Conservation (phyloP, 2,329 filamentous ascomycete species). For the Diaporthe australafricana region DNA sequence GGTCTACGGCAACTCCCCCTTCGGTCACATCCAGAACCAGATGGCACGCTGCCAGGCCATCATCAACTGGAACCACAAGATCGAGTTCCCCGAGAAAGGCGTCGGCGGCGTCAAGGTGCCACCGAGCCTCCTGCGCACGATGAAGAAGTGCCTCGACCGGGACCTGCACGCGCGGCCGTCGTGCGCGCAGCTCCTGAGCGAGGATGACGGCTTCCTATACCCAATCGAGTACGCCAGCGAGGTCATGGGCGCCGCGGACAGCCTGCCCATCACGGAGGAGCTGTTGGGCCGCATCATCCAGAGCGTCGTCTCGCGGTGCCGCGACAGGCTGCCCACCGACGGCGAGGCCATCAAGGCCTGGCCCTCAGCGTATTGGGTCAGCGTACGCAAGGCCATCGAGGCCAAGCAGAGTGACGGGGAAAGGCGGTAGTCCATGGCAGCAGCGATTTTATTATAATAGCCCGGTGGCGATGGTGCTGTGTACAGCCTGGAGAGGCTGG, state of each 20-base stretch:
- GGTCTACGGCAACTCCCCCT: constrained; percentile 96
- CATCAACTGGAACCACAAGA: constrained; percentile 79
- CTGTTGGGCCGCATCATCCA: constrained; percentile 71
- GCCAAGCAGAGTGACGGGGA: constrained; percentile 41
- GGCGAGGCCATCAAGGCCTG: constrained; percentile 66
- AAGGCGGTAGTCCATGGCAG: constrained; percentile 7
- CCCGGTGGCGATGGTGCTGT: neutral
- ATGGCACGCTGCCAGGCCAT: constrained; percentile 90
- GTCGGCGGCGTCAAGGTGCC: constrained; percentile 74
- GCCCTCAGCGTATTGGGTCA: constrained; percentile 72
- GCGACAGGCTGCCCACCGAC: constrained; percentile 69
- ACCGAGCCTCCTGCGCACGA: constrained; percentile 67
- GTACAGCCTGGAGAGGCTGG: neutral
- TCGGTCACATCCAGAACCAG: constrained; percentile 89
- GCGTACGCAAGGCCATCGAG: constrained; percentile 64
- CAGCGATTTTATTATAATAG: neutral
- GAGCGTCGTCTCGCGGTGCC: constrained; percentile 70
- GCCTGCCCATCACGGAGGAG: constrained; percentile 72
- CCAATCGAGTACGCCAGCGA: constrained; percentile 63
- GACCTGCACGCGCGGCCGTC: constrained; percentile 73
- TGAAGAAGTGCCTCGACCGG: constrained; percentile 72
- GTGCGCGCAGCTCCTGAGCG: constrained; percentile 70
- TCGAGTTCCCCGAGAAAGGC: constrained; percentile 78
- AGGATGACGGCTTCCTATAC: constrained; percentile 72
- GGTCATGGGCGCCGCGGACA: constrained; percentile 52